Evolutionary conservation across 495 filamentous ascomycete species (phyloP).

Genomic region (Daldinia grandis): DNA sequence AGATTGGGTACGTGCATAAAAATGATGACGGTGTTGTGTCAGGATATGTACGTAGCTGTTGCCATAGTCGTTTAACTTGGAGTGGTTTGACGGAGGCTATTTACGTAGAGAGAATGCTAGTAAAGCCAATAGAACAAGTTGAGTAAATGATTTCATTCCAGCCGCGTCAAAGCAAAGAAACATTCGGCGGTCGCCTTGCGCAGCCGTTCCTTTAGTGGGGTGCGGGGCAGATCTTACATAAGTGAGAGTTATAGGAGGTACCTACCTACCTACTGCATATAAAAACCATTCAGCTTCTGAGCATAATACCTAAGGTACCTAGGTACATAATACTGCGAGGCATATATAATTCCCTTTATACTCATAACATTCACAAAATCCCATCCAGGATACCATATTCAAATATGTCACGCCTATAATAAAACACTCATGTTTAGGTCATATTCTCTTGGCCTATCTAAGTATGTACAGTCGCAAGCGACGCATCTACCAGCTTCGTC

Average conservation of each 20-base stretch:
- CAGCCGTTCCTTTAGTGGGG: conserved; percentile 29
- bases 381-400: background rate
- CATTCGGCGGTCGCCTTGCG: conserved; percentile 6
- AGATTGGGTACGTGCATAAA: background rate
- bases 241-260: too few species aligned
- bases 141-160: conserved; percentile 32
- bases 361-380: too few species aligned
- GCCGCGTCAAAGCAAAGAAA: conserved; percentile 1
- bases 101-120: background rate
- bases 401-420: background rate
- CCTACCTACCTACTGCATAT: too few species aligned
- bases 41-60: background rate
- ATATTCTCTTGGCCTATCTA: conserved; percentile 41
- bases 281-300: background rate
- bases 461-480: conserved; percentile 47
- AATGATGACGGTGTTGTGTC: background rate
- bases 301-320: too few species aligned
- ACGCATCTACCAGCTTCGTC: conserved; percentile 42
- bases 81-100: background rate
- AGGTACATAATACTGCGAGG: background rate
- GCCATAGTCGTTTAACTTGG: conserved; percentile 4
- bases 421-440: background rate
- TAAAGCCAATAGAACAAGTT: background rate
- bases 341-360: background rate
- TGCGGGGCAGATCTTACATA: conserved; percentile 26